Percentiles rank a stretch among this genome's conserved stretches.
Evolutionary conservation across 1,139 yeast genomes (phyloP).

Genomic region (Spencermartinsiella ligniputridi): DNA sequence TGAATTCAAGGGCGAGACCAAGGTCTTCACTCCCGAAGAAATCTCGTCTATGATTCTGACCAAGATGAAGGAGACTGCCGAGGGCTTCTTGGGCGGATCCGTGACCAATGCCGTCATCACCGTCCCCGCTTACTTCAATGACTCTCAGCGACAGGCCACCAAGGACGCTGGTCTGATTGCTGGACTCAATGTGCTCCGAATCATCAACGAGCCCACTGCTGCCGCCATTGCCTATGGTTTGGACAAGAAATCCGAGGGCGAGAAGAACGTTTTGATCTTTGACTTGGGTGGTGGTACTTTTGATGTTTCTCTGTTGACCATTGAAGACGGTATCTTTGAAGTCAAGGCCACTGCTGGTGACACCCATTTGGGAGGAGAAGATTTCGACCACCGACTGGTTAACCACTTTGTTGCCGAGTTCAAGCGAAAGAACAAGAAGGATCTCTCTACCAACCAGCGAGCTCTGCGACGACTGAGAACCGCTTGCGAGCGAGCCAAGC

Average conservation of each 20-base stretch:
- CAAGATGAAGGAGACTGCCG: slow-evolving; percentile 98
- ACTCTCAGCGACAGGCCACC: slow-evolving; percentile 98
- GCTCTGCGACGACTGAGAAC: slow-evolving; percentile 86
- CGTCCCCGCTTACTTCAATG: slow-evolving; percentile 97
- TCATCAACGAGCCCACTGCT: slow-evolving; percentile 98
- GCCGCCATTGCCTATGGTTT: slow-evolving; percentile 98
- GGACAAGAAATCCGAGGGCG: slow-evolving; percentile 77
- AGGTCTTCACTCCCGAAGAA: slow-evolving; percentile 96
- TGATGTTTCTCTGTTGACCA: slow-evolving; percentile 88
- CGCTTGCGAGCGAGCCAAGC: slow-evolving; percentile 90
- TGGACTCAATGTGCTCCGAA: slow-evolving; percentile 93
- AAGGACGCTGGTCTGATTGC: slow-evolving; percentile 98
- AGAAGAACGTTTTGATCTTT: slow-evolving; percentile 85
- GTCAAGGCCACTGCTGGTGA: slow-evolving; percentile 98
- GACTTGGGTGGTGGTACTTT: slow-evolving; percentile 99
- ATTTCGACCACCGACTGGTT: slow-evolving; percentile 77
- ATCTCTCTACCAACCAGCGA: slow-evolving; percentile 69
- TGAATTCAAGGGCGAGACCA: slow-evolving; percentile 89
- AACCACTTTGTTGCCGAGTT: slow-evolving; percentile 75
- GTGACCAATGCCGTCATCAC: slow-evolving; percentile 93
- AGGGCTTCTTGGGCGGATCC: slow-evolving; percentile 78
- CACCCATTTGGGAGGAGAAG: slow-evolving; percentile 98
- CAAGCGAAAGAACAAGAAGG: slow-evolving; percentile 80
- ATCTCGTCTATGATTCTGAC: slow-evolving; percentile 88
- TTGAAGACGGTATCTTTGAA: slow-evolving; percentile 94